phyloP scores from a whole-genome alignment of 2,329 filamentous ascomycete species.

The Ilyonectria sp. region DNA sequence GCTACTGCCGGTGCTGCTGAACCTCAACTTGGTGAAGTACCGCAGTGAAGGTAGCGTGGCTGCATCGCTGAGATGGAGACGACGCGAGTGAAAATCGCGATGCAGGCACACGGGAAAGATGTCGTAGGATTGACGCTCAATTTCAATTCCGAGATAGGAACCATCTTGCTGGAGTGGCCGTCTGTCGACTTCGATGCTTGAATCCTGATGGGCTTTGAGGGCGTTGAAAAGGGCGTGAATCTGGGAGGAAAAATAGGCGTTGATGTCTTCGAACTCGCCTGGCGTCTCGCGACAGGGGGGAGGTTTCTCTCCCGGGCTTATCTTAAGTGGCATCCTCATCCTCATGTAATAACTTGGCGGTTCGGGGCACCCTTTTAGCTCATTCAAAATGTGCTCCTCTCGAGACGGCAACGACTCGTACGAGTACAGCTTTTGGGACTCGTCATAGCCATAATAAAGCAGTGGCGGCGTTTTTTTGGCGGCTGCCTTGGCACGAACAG shows the following conservation, averaged over 20 bases:
- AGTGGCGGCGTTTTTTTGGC: slow-evolving; percentile 8
- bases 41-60: background rate
- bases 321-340: slow-evolving; percentile 13
- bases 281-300: slow-evolving; percentile 12
- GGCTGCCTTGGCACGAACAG: background rate
- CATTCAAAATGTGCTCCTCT: slow-evolving; percentile 9
- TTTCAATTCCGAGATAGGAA: background rate
- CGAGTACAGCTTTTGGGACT: slow-evolving; percentile 7
- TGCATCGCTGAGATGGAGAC: slow-evolving; percentile 11
- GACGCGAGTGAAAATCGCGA: background rate
- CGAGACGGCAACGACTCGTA: slow-evolving; percentile 8
- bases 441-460: slow-evolving; percentile 13
- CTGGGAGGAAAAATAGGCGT: slow-evolving; percentile 14
- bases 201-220: slow-evolving; percentile 10
- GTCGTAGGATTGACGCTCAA: slow-evolving; percentile 5
- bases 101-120: slow-evolving; percentile 7
- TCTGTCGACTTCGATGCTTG: background rate
- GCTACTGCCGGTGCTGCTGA: background rate
- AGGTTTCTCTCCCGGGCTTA: slow-evolving; percentile 1
- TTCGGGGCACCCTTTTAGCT: slow-evolving; percentile 1
- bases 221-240: slow-evolving; percentile 17
- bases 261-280: slow-evolving; percentile 17
- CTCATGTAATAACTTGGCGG: background rate
- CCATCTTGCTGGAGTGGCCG: background rate
- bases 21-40: background rate